A percentile compares a stretch with the other conserved stretches of the same genome.
phyloP scores from a whole-genome alignment of 352 stramenopile genomes.

The Pilasporangium apinafurcum region DNA sequence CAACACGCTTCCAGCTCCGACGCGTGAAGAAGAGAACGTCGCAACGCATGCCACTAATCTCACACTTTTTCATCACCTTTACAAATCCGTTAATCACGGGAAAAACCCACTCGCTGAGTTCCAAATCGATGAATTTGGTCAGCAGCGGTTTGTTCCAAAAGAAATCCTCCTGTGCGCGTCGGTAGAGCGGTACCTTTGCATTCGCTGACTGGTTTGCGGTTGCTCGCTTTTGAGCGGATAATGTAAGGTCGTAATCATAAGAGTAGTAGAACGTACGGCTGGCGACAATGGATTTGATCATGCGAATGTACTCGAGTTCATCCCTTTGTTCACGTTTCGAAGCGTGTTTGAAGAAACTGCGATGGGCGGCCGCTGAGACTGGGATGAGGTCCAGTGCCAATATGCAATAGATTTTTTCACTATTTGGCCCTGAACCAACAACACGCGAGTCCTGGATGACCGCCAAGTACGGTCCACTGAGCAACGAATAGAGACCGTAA shows the following conservation, averaged over 20 bases:
- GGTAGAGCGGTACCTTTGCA: slow-evolving; percentile 30
- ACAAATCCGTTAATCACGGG: slow-evolving; percentile 66
- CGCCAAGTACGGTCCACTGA: slow-evolving; percentile 48
- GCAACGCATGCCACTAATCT: slow-evolving; percentile 47
- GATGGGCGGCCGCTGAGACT: slow-evolving; percentile 35
- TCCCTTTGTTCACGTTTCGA: slow-evolving; percentile 47
- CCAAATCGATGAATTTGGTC: slow-evolving; percentile 32
- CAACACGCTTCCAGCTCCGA: slow-evolving; percentile 68
- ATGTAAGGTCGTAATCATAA: slow-evolving; percentile 62
- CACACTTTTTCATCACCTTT: slow-evolving; percentile 62
- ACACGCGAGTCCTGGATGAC: slow-evolving; percentile 54
- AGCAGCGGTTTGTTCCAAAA: slow-evolving; percentile 90
- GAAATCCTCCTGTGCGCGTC: slow-evolving; percentile 83
- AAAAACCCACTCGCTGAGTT: slow-evolving; percentile 57
- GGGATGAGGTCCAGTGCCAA: slow-evolving; percentile 42
- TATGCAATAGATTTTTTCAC: slow-evolving; percentile 59
- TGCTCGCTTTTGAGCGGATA: slow-evolving; percentile 42
- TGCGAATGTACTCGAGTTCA: slow-evolving; percentile 48
- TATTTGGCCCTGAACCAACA: slow-evolving; percentile 43
- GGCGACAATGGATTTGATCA: slow-evolving; percentile 39
- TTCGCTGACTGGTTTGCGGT: slow-evolving; percentile 16
- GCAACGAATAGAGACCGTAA: slow-evolving; percentile 59
- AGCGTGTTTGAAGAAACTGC: slow-evolving; percentile 48
- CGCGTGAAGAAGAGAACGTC: slow-evolving; percentile 71
- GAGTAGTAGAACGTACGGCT: slow-evolving; percentile 63